phyloP scores from a whole-genome alignment of 108 stramenopile genomes.

The Skeletonema marinoi region DNA sequence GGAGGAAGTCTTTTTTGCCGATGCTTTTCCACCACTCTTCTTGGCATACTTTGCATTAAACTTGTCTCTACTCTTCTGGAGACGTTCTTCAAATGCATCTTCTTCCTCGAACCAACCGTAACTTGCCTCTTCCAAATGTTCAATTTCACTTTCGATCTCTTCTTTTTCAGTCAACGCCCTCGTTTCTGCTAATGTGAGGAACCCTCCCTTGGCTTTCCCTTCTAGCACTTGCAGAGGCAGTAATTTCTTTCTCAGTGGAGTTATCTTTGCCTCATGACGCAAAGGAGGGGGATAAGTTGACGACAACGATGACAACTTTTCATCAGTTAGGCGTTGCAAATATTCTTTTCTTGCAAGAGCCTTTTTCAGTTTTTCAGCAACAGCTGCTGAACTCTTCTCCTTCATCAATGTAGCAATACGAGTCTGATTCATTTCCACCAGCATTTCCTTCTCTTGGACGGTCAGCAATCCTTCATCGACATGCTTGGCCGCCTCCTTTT shows the following conservation, averaged over 20 bases:
- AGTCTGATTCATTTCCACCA: constrained; percentile 72
- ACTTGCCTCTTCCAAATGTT: constrained; percentile 61
- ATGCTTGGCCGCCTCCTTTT: constrained; percentile 66
- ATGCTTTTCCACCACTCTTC: constrained; percentile 12
- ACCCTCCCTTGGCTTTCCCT: constrained; percentile 66
- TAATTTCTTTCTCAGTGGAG: constrained; percentile 60
- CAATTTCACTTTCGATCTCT: constrained; percentile 74
- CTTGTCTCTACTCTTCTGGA: constrained; percentile 50
- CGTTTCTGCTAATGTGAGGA: constrained; percentile 75
- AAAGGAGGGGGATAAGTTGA: constrained; percentile 57
- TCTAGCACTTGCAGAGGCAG: constrained; percentile 66
- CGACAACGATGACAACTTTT: constrained; percentile 1
- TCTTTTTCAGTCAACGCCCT: constrained; percentile 71
- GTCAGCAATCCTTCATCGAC: constrained; percentile 77
- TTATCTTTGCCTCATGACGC: constrained; percentile 65
- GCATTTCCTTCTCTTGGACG: constrained; percentile 51
- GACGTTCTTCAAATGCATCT: constrained; percentile 61
- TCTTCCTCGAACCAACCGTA: constrained; percentile 90
- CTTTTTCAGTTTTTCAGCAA: constrained; percentile 67
- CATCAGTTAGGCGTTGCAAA: constrained; percentile 39
- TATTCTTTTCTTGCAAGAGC: constrained; percentile 60
- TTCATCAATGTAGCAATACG: constrained; percentile 48
- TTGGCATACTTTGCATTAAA: constrained; percentile 20
- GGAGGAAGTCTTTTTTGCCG: constrained; percentile 21
- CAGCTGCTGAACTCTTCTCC: constrained; percentile 61